Evolutionary conservation across 1,284 basidiomycete genomes (phyloP).

Genomic region (Pholiota adiposa): DNA sequence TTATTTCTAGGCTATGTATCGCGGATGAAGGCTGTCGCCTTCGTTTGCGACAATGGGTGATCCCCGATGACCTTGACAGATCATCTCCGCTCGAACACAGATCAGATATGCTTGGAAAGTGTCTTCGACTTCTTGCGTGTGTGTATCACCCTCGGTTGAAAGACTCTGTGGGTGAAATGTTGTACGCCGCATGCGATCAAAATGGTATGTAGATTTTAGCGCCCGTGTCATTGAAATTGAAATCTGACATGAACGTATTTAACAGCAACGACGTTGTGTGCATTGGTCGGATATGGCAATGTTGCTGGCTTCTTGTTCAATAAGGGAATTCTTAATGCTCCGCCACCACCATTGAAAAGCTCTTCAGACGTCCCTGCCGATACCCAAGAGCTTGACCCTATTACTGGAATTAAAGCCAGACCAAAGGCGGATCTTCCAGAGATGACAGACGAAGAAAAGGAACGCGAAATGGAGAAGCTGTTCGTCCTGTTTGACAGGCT

Average conservation of each 20-base stretch:
- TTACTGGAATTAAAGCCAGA: conserved; percentile 68
- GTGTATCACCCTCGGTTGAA: conserved; percentile 76
- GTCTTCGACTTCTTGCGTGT: conserved; percentile 76
- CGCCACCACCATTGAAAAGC: conserved; percentile 42
- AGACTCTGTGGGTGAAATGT: conserved; percentile 81
- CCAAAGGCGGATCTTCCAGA: conserved; percentile 44
- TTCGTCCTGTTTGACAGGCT: conserved; percentile 89
- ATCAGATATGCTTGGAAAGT: conserved; percentile 74
- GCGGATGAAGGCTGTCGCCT: conserved; percentile 61
- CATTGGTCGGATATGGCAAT: conserved; percentile 89
- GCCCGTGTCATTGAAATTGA: background rate
- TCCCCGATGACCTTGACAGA: conserved; percentile 82
- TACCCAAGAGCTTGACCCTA: conserved; percentile 73
- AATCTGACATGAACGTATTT: background rate
- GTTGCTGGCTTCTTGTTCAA: conserved; percentile 91
- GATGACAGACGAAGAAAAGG: conserved; percentile 94
- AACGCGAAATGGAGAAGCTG: conserved; percentile 86
- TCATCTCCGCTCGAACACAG: conserved; percentile 74
- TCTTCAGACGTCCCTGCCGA: conserved; percentile 45
- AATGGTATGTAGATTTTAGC: conserved; percentile 61
- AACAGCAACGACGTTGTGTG: conserved; percentile 67
- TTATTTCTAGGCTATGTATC: conserved; percentile 71
- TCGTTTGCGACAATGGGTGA: conserved; percentile 64
- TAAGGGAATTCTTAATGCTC: conserved; percentile 77
- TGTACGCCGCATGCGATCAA: conserved; percentile 80